Evolutionary conservation across 2,329 filamentous ascomycete species (phyloP), one percentile per base, ranked within the genome.

Genomic region (Coniochaeta sp.): DNA sequence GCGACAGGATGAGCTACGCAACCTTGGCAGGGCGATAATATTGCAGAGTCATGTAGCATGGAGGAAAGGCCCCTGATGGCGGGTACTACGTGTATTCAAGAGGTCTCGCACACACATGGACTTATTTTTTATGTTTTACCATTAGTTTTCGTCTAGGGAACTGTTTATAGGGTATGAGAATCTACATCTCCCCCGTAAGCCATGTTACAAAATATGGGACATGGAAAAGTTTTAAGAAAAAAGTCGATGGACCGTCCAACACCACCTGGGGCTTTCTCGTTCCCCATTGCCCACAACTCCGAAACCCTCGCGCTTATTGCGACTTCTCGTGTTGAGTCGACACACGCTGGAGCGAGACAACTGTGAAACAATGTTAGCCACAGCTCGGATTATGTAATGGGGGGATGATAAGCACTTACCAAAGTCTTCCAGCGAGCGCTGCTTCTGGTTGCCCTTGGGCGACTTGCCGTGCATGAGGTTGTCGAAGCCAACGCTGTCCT

Each of bases 391-490:
- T 31, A 33, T 2, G 22, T 22, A 4, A 56, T 7, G 9, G 14
- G 28, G 31, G n/a, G 43, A 24, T 5, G 16, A 8, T 9, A 9
- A 62, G 63, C 67, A 82, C 87, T 84, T 86, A 91, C 89, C 87
- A 71, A 96, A 96, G 79, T 96, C 91, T 81, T 96, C 91, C 64
- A 93, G 82, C 54, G 88, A 90, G 68, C 90, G 84, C 79, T 93
- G 90, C 83, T 91, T 93, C 76, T 88, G 83, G 77, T 86, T 88
- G 75, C 88, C 87, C 82, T 92, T 91, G 66, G 86, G 85, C 64
- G 87, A 89, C 81, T 93, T 93, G 72, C 91, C 90, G 78, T 96
- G 91, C 89, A 96, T 95, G 65, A 96, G 81, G 79, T 95, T 93
- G 77, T 96, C 90, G 75, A 96, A 96, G 64, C 88, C 88, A 63